phyloP scores from a whole-genome alignment of 2,329 filamentous ascomycete species.

The Microdochium nivale region DNA sequence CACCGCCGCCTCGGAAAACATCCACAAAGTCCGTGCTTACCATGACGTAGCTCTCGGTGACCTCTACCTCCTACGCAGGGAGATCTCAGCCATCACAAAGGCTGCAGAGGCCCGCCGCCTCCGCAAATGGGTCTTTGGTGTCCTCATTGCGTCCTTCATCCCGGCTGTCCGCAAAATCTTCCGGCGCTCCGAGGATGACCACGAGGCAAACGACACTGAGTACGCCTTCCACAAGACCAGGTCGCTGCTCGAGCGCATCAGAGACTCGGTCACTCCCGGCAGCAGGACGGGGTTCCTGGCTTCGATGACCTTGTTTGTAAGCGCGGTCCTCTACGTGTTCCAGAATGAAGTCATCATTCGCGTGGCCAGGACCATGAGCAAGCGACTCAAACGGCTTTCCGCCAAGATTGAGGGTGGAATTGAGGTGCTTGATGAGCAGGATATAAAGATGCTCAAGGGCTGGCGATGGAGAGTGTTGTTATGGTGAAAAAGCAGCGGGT shows the following conservation, averaged over 20 bases:
- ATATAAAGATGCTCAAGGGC: conserved; percentile 39
- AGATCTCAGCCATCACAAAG: not conserved
- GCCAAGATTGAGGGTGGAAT: conserved; percentile 38
- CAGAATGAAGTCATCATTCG: conserved; percentile 48
- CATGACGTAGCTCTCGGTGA: not conserved
- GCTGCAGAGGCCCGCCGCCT: not conserved
- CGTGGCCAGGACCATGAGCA: conserved; percentile 42
- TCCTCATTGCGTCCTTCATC: conserved; percentile 37
- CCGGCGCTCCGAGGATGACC: conserved; percentile 30
- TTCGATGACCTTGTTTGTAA: conserved; percentile 43
- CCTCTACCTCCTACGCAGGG: not conserved
- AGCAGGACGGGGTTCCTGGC: conserved; percentile 31
- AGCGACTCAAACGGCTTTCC: conserved; percentile 38
- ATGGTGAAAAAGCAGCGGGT: conserved; percentile 19
- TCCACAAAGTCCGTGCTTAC: not conserved
- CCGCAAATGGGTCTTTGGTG: not conserved
- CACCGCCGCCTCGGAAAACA: not conserved
- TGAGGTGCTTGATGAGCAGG: conserved; percentile 34
- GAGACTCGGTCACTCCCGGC: conserved; percentile 29
- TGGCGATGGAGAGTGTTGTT: conserved; percentile 49
- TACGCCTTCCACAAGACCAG: conserved; percentile 46
- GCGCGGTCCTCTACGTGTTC: conserved; percentile 49
- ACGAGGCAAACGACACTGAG: conserved; percentile 43
- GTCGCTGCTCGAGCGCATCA: conserved; percentile 40
- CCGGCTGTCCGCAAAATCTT: conserved; percentile 44